Evolutionary conservation across 2,329 filamentous ascomycete genomes (phyloP).

Genomic region (Ophiostoma populinum): DNA sequence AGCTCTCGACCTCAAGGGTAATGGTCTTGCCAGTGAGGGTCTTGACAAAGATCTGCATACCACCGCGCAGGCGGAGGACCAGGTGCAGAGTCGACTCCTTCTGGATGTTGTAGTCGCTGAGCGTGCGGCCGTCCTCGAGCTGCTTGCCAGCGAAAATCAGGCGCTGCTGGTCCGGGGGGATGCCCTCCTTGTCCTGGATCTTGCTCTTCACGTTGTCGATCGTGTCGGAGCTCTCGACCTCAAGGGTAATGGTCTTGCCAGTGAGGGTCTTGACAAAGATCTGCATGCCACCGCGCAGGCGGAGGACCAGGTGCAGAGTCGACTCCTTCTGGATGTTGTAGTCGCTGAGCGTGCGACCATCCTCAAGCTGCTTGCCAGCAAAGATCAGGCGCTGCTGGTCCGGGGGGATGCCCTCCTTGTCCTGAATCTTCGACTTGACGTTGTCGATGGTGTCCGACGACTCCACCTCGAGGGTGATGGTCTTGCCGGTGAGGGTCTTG

Average conservation of each 20-base stretch:
- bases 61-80: slow-evolving; percentile 74
- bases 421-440: slow-evolving; percentile 54
- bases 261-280: slow-evolving; percentile 76
- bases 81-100: slow-evolving; percentile 79
- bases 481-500: slow-evolving; percentile 54
- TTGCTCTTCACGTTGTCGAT: slow-evolving; percentile 96
- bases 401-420: slow-evolving; percentile 55
- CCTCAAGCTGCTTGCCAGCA: slow-evolving; percentile 54
- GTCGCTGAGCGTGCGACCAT: slow-evolving; percentile 60
- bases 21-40: slow-evolving; percentile 87
- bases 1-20: slow-evolving; percentile 76
- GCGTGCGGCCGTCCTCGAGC: slow-evolving; percentile 72
- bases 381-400: slow-evolving; percentile 57
- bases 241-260: slow-evolving; percentile 85
- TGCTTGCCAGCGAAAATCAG: slow-evolving; percentile 57
- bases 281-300: slow-evolving; percentile 49
- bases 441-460: slow-evolving; percentile 54
- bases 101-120: slow-evolving; percentile 90
- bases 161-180: slow-evolving; percentile 76
- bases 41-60: slow-evolving; percentile 83
- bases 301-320: slow-evolving; percentile 58
- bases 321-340: slow-evolving; percentile 79
- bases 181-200: slow-evolving; percentile 96
- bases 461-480: slow-evolving; percentile 51
- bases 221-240: slow-evolving; percentile 77